Base-by-base conservation (phyloP, 345 rosid species). In the Arabidopsis arenosa region DNA sequence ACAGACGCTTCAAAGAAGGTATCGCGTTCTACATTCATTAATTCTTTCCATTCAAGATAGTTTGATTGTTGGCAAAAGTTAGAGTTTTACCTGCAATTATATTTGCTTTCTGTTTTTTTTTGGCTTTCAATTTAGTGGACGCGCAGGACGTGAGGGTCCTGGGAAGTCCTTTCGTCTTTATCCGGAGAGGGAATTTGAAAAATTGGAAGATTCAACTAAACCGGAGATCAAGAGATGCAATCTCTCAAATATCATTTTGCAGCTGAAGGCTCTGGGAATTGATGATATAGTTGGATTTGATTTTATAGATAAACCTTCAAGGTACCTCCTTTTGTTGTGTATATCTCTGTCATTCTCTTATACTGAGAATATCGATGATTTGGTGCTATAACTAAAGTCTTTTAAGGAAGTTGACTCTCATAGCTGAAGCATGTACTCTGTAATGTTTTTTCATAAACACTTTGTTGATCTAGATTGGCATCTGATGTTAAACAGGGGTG, bases 91-190 rank as follows among this genome's bases (percentile, higher is more conserved):
- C 5, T 70, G 9, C 37, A 44, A 40, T 12, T 40, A 39, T 33
- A 21, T 33, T 14, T 39, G 14, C 6, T 68, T 23, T 39, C 9
- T 57, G 26, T 40, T 15, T 17, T 37, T 10, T n/a, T 55, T 74
- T 68, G 54, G 66, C 40, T 78, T 47, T 80, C 65, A 72, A 56
- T 81, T 73, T 82, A 91, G 97, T 84, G 98, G 98, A 49, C 95
- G 93, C 17, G 96, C 98, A 66, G 98, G 98, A 63, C 97, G 96
- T 74, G 97, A 90, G 81, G 92, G 92, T 63, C 96, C 93, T 44
- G 98, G 97, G 66, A 92, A 92, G 75, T 94, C 97, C 80, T 94
- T 92, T 68, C 93, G 97, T 63, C 96, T 94, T 59, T 94, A 92
- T 79, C 93, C 89, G 6, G 95, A 94, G 83, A 82, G 80, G 36